Evolutionary conservation across 768 basidiomycete species (phyloP).

Genomic region (Tulasnella sp.): DNA sequence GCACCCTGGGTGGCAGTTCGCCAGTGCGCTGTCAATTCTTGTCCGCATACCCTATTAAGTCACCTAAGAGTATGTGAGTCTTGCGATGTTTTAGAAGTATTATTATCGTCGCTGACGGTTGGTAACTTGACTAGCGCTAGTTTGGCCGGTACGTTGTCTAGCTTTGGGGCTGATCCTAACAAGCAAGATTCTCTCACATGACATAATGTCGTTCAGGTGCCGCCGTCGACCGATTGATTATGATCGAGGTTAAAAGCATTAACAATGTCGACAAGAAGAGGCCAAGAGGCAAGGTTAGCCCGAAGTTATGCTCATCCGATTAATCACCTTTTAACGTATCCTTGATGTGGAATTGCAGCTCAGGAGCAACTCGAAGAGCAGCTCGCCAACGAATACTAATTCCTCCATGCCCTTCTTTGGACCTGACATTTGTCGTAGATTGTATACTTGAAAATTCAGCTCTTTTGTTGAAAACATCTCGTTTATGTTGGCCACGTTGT

Average conservation of each 20-base stretch:
- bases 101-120: not conserved
- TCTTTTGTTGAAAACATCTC: not conserved
- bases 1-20: too few species aligned
- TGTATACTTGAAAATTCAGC: not conserved
- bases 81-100: not conserved
- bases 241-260: conserved; percentile 22
- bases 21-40: too few species aligned
- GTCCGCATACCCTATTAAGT: too few species aligned
- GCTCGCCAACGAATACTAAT: not conserved
- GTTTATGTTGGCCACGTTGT: not conserved
- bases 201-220: conserved; percentile 4
- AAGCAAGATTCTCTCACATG: not conserved
- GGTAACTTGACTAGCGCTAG: conserved; percentile 18
- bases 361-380: not conserved
- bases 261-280: conserved; percentile 28
- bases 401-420: not conserved
- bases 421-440: not conserved
- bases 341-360: not conserved
- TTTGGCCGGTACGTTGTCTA: not conserved
- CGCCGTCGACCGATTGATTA: conserved; percentile 24
- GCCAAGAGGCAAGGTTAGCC: conserved; percentile 28
- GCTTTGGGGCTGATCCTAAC: not conserved
- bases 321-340: not conserved
- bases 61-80: too few species aligned
- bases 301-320: not conserved